Evolutionary conservation across 169 alveolate species (phyloP), one percentile per base, ranked within the genome.

Genomic region (Plasmodium knowlesi): DNA sequence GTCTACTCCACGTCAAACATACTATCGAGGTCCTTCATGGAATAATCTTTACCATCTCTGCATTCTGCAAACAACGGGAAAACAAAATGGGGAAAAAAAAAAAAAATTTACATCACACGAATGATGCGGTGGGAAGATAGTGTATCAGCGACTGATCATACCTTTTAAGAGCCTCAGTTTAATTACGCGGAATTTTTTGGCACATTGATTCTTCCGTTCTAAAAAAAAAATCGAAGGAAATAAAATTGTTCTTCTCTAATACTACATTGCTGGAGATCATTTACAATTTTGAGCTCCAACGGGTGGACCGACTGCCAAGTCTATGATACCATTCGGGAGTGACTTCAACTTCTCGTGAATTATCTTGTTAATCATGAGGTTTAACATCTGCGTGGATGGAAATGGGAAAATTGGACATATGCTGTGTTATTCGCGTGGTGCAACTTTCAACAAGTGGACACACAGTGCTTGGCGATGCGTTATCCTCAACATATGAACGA

Each of bases 141-240:
- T 76, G 37, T 30, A 76, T 6, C 67, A 3, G 19, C 70, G 83
- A 76, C 16, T 37, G 28, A 22, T 30, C 14, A 9, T 89, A 89
- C 94, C 90, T 80, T 67, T 89, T 89, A 89, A 80, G 14, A 89
- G 82, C 57, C 50, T 41, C 83, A 89, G 73, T 89, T 89, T 89
- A 37, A 80, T 79, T 25, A 89, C n/a, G 54, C 83, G 94, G 34
- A 79, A 89, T 67, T 67, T 78, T n/a, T 79, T 53, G 12, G 94
- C 94, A 80, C 72, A 89, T 25, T 25, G 79, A 37, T 89, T 80
- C 39, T 89, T 89, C 53, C 82, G 25, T 28, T 89, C 94, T 89
- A 41, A 79, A 76, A 86, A 85, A 84, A 34, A 86, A 37, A 25
- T 16, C 61, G 32, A 37, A 76, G 43, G 57, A 76, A 19, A 76